phyloP scores from a whole-genome alignment of 257 asterid species.

The Gentiana dahurica region DNA sequence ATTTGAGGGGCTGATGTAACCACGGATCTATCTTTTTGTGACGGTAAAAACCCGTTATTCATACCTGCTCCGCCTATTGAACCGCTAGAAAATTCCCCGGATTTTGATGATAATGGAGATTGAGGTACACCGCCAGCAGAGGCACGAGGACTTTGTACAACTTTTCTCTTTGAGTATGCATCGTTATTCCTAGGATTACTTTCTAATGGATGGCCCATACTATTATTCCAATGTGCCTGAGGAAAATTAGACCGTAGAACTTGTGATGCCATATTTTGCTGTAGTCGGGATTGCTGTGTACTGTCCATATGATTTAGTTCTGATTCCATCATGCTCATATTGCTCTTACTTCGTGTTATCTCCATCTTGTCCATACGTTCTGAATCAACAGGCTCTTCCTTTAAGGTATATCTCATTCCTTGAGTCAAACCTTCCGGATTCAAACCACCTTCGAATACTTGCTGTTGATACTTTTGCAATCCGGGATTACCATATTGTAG shows the following conservation, averaged over 20 bases:
- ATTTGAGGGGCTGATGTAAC: slow-evolving; percentile 52
- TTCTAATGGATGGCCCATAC: slow-evolving; percentile 56
- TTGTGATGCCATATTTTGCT: slow-evolving; percentile 70
- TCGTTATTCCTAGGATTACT: slow-evolving; percentile 64
- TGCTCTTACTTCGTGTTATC: slow-evolving; percentile 30
- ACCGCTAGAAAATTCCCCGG: slow-evolving; percentile 93
- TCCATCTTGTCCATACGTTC: slow-evolving; percentile 63
- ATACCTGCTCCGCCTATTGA: slow-evolving; percentile 79
- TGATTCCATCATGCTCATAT: slow-evolving; percentile 41
- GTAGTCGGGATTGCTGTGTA: slow-evolving; percentile 44
- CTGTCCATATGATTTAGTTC: slow-evolving; percentile 47
- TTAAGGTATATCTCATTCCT: slow-evolving; percentile 66
- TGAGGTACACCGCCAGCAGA: slow-evolving; percentile 93
- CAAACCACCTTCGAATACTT: slow-evolving; percentile 54
- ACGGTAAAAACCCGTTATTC: slow-evolving; percentile 50
- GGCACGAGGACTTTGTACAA: slow-evolving; percentile 81
- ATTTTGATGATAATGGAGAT: slow-evolving; percentile 92
- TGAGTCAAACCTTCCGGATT: slow-evolving; percentile 62
- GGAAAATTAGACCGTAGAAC: slow-evolving; percentile 7
- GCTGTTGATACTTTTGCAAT: slow-evolving; percentile 63
- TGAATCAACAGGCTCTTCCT: slow-evolving; percentile 82
- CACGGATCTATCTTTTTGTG: slow-evolving; percentile 75
- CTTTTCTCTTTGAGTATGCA: slow-evolving; percentile 60
- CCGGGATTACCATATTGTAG: slow-evolving; percentile 45
- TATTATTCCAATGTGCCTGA: slow-evolving; percentile 73